Evolutionary conservation across 768 basidiomycete genomes (phyloP), one percentile per base, ranked within the genome.

Genomic region (Termitomyces eurrhizus): DNA sequence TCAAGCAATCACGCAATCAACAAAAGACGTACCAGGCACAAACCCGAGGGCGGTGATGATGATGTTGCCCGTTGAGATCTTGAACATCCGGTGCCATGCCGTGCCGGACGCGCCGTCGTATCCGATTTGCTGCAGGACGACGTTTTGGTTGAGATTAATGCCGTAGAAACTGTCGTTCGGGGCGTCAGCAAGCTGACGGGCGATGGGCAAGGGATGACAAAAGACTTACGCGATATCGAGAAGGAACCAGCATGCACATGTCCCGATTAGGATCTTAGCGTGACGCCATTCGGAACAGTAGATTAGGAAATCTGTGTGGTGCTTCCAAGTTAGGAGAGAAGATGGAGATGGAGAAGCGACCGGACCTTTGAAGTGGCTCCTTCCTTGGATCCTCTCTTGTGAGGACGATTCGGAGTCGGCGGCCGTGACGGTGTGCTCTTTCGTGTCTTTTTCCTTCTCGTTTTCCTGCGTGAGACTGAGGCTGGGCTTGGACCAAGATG

Each of bases 251-350:
- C 83, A 87, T 46, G 70, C 35, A 58, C 80, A 82, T 0, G 90
- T 92, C 12, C 86, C 90, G 49, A 92, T 75, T 13, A 93, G 75
- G 24, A 86, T 70, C 66, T 86, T 88, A 3, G 78, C 74, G 58
- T 92, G 88, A 7, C 82, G 75, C 88, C 88, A 90, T 68, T 90
- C 81, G 6, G 82, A 83, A 69, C 92, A 88, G 73, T 93, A 92
- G 0, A 59, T 57, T 51, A 84, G 14, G 69, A 89, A 90, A 55
- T 90, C 90, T 82, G 42, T 44, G 7, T 61, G 4, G 3, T 42
- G n/a, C 11, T 2, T 12, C 26, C 24, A 13, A 26, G 52, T 52
- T 37, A 52, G 24, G 14, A 37, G 24, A 37, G 35, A 2, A 42
- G 18, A 42, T n/a, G 41, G 41, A 42, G 41, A 36, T 24, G 39